Percentiles rank a stretch among this genome's conserved stretches.
phyloP scores from a whole-genome alignment of 169 alveolate genomes.

The Perkinsus olseni region DNA sequence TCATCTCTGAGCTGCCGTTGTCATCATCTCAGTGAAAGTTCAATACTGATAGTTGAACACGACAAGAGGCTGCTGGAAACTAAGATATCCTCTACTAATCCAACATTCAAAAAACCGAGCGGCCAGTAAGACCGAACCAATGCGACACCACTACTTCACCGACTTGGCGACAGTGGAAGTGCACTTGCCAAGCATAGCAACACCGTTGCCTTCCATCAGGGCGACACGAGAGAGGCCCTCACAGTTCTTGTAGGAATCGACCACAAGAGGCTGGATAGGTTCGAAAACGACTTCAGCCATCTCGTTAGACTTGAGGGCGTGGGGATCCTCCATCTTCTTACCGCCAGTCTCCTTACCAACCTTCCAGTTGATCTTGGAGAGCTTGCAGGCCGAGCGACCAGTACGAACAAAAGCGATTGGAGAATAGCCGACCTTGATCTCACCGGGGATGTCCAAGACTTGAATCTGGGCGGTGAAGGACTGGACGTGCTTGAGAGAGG shows the following conservation, averaged over 20 bases:
- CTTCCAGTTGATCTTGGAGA: constrained; percentile 78
- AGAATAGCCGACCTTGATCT: constrained; percentile 91
- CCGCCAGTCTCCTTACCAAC: constrained; percentile 89
- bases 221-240: constrained; percentile 42
- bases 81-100: background rate
- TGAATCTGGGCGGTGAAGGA: constrained; percentile 90
- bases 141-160: background rate
- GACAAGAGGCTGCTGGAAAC: background rate
- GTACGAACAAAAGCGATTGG: constrained; percentile 97
- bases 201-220: constrained; percentile 16
- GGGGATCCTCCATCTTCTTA: constrained; percentile 87
- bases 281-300: constrained; percentile 84
- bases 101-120: background rate
- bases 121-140: background rate
- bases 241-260: constrained; percentile 86
- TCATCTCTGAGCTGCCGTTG: background rate
- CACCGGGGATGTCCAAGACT: constrained; percentile 94
- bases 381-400: constrained; percentile 95
- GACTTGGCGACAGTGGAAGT: background rate
- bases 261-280: constrained; percentile 89
- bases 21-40: background rate
- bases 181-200: constrained; percentile 6
- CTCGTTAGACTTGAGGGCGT: constrained; percentile 85
- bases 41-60: background rate
- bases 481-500: constrained; percentile 84